These are phyloP conservation scores for Tolypocladium album DNA, from an alignment of 2,329 filamentous ascomycete species.

Conservation along the genomic window DNA sequence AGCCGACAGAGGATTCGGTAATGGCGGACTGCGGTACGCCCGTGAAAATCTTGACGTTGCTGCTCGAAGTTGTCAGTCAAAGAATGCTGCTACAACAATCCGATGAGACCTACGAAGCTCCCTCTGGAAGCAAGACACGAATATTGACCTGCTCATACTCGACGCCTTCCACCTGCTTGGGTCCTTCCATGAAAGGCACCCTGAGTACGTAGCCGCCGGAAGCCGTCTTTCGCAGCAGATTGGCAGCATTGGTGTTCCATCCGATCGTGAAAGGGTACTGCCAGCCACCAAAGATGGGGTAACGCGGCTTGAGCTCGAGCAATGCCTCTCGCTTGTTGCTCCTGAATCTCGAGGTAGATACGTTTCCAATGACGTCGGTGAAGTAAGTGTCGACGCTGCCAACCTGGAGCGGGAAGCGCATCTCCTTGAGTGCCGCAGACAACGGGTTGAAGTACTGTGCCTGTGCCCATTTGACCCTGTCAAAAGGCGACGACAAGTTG, in stretches of 20 bases:
- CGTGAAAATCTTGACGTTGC: slow-evolving; percentile 70
- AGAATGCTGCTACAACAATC: background rate
- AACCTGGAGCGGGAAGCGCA: slow-evolving; percentile 67
- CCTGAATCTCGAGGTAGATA: slow-evolving; percentile 85
- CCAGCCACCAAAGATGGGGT: slow-evolving; percentile 96
- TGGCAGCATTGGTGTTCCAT: slow-evolving; percentile 80
- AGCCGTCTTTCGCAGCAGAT: slow-evolving; percentile 58
- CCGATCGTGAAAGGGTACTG: slow-evolving; percentile 95
- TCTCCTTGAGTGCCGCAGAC: slow-evolving; percentile 67
- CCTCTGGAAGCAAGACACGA: slow-evolving; percentile 81
- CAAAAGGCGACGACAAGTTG: slow-evolving; percentile 62
- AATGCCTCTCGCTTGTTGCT: slow-evolving; percentile 66
- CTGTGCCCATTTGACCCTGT: slow-evolving; percentile 65
- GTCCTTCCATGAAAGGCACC: slow-evolving; percentile 87
- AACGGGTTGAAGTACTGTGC: slow-evolving; percentile 66
- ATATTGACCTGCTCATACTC: slow-evolving; percentile 76
- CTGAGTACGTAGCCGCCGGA: slow-evolving; percentile 73
- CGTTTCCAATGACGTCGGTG: slow-evolving; percentile 91
- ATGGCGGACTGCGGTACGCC: slow-evolving; percentile 56
- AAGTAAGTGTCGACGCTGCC: slow-evolving; percentile 88
- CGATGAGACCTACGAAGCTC: slow-evolving; percentile 56
- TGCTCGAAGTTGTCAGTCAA: slow-evolving; percentile 31
- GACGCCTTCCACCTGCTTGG: slow-evolving; percentile 73
- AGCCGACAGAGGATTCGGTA: slow-evolving; percentile 43
- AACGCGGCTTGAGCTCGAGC: slow-evolving; percentile 85